Evolutionary conservation across 352 stramenopile species (phyloP), one percentile per base, ranked within the genome.

Genomic region (Aphanomyces astaci): DNA sequence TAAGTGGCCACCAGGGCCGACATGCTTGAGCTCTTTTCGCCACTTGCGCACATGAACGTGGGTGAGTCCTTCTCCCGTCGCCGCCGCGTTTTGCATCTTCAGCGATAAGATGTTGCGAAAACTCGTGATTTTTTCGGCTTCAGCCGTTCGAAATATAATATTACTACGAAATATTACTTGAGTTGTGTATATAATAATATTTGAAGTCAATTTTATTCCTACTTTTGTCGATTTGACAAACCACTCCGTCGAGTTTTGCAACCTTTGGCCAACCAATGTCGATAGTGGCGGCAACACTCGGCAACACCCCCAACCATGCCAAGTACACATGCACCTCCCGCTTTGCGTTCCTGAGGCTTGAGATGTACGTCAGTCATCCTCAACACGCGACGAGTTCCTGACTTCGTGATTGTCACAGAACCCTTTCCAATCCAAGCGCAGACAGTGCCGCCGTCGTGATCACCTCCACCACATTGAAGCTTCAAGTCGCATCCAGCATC

Each of bases 41-140:
- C 60, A 67, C 33, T 67, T 67, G 3, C 60, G 60, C 22, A 67
- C 60, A 30, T 40, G 60, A 45, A 67, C 45, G 22, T 31, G 17
- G 17, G 19, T 31, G n/a, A 43, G 36, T 43, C 28, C 56, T n/a
- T n/a, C n/a, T n/a, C n/a, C n/a, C n/a, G n/a, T n/a, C n/a, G n/a
- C n/a, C 4, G 25, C 51, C 22, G 27, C 27, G 51, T 59, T 27
- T 7, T 59, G 17, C 46, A 54, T 54, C 7, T 43, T n/a, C n/a
- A n/a, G n/a, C n/a, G n/a, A n/a, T n/a, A n/a, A n/a, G n/a, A n/a
- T n/a, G n/a, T n/a, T n/a, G n/a, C n/a, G n/a, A n/a, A n/a, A n/a
- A n/a, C n/a, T n/a, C n/a, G n/a, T n/a, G n/a, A n/a, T n/a, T n/a
- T n/a, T n/a, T n/a, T n/a, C n/a, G n/a, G n/a, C n/a, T n/a, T n/a